Percentiles rank a stretch among this genome's conserved stretches.
These are phyloP conservation scores for Amauroascus niger DNA, from an alignment of 2,329 filamentous ascomycete genomes.

Conservation along the genomic window DNA sequence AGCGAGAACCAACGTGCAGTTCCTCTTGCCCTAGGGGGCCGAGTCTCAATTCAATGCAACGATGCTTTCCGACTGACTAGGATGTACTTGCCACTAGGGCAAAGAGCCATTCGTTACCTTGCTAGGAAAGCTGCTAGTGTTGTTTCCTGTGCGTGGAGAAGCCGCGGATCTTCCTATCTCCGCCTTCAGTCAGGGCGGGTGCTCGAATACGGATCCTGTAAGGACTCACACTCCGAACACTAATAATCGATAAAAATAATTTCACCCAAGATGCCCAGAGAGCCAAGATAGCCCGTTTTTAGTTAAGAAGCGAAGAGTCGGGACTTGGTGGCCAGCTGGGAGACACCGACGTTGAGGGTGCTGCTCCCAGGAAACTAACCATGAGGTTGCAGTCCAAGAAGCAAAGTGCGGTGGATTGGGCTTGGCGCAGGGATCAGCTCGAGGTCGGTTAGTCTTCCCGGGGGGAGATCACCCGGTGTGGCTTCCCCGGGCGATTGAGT, in stretches of 20 bases:
- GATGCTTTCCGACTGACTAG: background rate
- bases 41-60: slow-evolving; percentile 9
- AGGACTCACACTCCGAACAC: background rate
- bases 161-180: background rate
- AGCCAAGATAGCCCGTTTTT: background rate
- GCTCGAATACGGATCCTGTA: slow-evolving; percentile 4
- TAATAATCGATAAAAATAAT: background rate
- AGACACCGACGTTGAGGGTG: background rate
- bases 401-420: background rate
- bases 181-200: background rate
- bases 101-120: background rate
- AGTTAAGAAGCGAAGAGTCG: background rate
- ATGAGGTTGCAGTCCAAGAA: background rate
- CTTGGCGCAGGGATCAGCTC: slow-evolving; percentile 2
- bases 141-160: background rate
- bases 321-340: background rate
- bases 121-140: background rate
- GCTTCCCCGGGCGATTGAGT: background rate
- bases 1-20: background rate
- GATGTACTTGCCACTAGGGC: background rate
- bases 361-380: background rate
- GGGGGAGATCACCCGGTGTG: background rate
- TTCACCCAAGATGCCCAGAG: background rate
- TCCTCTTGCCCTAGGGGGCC: background rate
- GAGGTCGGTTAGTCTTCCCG: background rate